phyloP scores from a whole-genome alignment of 2,329 filamentous ascomycete genomes.

The Chrysoporthe puriensis region DNA sequence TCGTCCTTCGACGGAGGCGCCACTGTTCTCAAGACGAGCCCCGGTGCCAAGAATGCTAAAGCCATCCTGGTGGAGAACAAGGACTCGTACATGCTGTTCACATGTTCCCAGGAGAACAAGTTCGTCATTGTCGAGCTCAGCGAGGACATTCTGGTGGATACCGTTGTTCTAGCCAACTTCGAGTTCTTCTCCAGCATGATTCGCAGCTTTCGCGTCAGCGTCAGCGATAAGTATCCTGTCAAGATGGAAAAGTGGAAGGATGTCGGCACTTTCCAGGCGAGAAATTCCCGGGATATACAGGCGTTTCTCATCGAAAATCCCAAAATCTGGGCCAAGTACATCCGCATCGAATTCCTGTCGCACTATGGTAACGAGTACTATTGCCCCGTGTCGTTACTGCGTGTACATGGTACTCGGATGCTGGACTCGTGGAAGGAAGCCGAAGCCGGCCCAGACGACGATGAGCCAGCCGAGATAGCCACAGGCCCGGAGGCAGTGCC shows the following conservation, averaged over 20 bases:
- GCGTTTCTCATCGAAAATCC: conserved; percentile 93
- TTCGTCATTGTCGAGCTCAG: conserved; percentile 94
- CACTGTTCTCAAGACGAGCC: conserved; percentile 87
- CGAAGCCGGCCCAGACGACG: conserved; percentile 68
- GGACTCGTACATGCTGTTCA: conserved; percentile 96
- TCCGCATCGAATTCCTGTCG: conserved; percentile 87
- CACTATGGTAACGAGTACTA: conserved; percentile 98
- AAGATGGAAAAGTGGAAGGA: conserved; percentile 92
- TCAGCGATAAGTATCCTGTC: conserved; percentile 92
- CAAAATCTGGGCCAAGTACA: conserved; percentile 91
- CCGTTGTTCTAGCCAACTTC: conserved; percentile 95
- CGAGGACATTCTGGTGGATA: conserved; percentile 85
- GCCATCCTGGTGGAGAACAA: conserved; percentile 95
- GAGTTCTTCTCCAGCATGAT: conserved; percentile 99
- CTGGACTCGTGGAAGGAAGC: conserved; percentile 90
- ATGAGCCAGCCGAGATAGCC: conserved; percentile 50
- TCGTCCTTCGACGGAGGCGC: conserved; percentile 97
- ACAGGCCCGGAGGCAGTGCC: conserved; percentile 38
- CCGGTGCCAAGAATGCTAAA: conserved; percentile 83
- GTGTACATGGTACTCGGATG: conserved; percentile 95
- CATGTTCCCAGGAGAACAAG: conserved; percentile 85
- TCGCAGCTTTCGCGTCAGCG: conserved; percentile 85
- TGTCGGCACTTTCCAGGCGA: conserved; percentile 84
- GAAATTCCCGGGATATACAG: conserved; percentile 92
- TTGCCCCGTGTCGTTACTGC: conserved; percentile 86